These are phyloP conservation scores for Ophiosphaerella herpotricha DNA, from an alignment of 2,329 filamentous ascomycete species.

Conservation along the genomic window DNA sequence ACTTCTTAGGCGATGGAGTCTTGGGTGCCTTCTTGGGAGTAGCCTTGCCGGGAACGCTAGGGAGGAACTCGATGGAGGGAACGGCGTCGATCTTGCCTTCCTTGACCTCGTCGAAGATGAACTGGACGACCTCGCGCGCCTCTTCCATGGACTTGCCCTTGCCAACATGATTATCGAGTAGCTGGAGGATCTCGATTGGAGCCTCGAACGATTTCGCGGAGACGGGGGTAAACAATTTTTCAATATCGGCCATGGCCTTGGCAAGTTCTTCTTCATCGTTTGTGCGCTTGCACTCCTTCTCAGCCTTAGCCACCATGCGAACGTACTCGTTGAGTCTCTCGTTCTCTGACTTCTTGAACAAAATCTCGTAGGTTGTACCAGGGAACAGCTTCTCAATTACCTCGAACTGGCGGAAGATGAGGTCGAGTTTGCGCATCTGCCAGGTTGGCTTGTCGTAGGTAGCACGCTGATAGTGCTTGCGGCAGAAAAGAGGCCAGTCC, in stretches of 20 bases:
- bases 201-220: conserved; percentile 36
- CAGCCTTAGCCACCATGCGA: conserved; percentile 19
- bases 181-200: conserved; percentile 39
- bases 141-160: conserved; percentile 21
- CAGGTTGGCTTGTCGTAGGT: conserved; percentile 44
- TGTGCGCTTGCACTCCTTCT: too few species aligned
- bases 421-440: conserved; percentile 39
- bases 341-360: conserved; percentile 44
- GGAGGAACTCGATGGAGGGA: conserved; percentile 39
- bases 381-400: conserved; percentile 37
- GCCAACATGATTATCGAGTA: conserved; percentile 32
- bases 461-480: conserved; percentile 49
- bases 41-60: conserved; percentile 24
- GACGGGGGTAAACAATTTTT: conserved; percentile 12
- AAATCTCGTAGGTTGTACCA: conserved; percentile 37
- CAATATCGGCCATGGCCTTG: conserved; percentile 10
- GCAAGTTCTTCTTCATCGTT: conserved; percentile 2
- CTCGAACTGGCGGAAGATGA: conserved; percentile 41
- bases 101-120: conserved; percentile 37
- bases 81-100: conserved; percentile 30
- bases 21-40: conserved; percentile 20
- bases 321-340: conserved; percentile 37
- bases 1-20: conserved; percentile 8
- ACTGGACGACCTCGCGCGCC: conserved; percentile 25
- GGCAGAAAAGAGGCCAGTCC: conserved; percentile 44